Conservation (phyloP, 2,329 filamentous ascomycete genomes). For the Trematosphaeria pertusa region DNA sequence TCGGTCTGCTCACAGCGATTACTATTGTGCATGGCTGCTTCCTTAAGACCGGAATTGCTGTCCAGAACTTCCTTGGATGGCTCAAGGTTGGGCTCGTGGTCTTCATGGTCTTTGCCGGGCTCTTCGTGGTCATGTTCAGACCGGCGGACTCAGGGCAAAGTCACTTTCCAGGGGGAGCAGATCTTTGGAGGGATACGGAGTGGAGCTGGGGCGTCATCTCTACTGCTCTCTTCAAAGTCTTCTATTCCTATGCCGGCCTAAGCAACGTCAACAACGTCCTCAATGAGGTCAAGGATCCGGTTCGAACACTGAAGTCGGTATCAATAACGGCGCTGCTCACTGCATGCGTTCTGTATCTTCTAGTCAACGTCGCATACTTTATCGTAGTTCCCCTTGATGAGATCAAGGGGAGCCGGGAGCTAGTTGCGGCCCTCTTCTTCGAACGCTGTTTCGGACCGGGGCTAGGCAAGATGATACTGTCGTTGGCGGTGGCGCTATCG, state of each 20-base stretch:
- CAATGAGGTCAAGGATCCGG: constrained; percentile 73
- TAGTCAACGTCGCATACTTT: constrained; percentile 70
- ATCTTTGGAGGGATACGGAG: constrained; percentile 68
- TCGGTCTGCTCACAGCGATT: constrained; percentile 47
- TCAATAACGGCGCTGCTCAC: constrained; percentile 66
- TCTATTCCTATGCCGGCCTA: constrained; percentile 72
- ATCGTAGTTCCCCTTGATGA: constrained; percentile 71
- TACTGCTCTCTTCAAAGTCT: constrained; percentile 70
- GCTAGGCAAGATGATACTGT: constrained; percentile 65
- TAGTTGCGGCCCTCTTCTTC: constrained; percentile 73
- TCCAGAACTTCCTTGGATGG: constrained; percentile 50
- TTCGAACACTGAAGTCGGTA: constrained; percentile 69
- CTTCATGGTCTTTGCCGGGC: constrained; percentile 49
- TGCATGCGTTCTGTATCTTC: constrained; percentile 68
- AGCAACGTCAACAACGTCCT: constrained; percentile 74
- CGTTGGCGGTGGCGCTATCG: constrained; percentile 70
- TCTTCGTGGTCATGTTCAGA: constrained; percentile 43
- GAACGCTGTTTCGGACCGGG: constrained; percentile 66
- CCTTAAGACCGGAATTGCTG: constrained; percentile 43
- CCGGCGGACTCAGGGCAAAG: constrained; percentile 23
- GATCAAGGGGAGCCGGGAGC: constrained; percentile 69
- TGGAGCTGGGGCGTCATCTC: constrained; percentile 74
- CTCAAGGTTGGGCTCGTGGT: constrained; percentile 48
- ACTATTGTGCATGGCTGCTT: constrained; percentile 49
- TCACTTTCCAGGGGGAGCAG: constrained; percentile 54